Conservation (phyloP, 768 basidiomycete species). For the Rickenella mellea region DNA sequence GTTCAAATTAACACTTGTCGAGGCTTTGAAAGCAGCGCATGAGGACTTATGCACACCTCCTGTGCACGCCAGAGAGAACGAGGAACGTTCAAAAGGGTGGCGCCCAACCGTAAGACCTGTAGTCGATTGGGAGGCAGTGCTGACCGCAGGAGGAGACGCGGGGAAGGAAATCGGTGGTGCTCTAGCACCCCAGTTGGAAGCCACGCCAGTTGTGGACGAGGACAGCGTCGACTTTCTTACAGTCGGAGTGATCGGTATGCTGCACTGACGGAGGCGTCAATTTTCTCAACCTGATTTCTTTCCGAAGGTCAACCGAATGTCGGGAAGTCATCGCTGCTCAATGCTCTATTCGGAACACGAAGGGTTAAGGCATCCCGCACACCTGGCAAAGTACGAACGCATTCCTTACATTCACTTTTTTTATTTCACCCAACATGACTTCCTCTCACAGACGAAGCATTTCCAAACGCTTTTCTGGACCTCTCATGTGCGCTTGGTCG, state of each 20-base stretch:
- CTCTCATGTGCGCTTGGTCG: conserved; percentile 76
- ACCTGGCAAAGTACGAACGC: conserved; percentile 62
- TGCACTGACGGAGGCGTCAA: neutral
- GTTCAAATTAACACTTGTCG: conserved; percentile 56
- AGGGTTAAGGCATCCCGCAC: conserved; percentile 79
- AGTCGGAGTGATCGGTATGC: conserved; percentile 68
- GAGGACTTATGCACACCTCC: conserved; percentile 61
- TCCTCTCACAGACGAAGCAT: conserved; percentile 67
- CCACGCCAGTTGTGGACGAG: conserved; percentile 10
- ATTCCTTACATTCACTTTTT: neutral
- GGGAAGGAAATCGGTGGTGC: conserved; percentile 36
- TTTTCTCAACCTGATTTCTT: neutral
- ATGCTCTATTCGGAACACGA: conserved; percentile 75
- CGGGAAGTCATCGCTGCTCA: conserved; percentile 87
- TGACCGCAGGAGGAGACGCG: conserved; percentile 34
- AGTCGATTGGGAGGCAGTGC: conserved; percentile 68
- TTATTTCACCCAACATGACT: neutral
- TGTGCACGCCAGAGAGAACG: conserved; percentile 35
- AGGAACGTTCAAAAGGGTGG: conserved; percentile 51
- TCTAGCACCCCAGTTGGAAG: conserved; percentile 22
- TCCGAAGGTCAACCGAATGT: conserved; percentile 84
- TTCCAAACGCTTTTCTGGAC: conserved; percentile 93
- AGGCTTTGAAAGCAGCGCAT: conserved; percentile 58
- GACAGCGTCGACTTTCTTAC: conserved; percentile 53
- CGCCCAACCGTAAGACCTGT: conserved; percentile 48